Conservation (phyloP, 495 filamentous ascomycete species). For the Hypoxylon lenormandii region DNA sequence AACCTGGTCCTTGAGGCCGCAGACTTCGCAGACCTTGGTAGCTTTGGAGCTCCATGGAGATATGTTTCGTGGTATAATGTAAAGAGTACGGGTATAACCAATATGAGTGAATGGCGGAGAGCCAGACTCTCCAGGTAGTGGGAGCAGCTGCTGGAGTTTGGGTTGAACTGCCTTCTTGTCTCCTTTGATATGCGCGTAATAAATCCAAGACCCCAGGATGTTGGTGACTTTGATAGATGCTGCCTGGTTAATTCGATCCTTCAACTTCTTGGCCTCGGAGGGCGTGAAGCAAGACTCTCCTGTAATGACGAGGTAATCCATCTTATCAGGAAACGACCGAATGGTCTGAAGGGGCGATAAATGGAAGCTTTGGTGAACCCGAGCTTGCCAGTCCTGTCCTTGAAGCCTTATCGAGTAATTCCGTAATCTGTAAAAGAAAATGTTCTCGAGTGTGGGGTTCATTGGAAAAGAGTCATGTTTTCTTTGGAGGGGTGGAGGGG, state of each 20-base stretch:
- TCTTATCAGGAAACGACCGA: constrained; percentile 32
- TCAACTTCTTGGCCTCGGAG: constrained; percentile 64
- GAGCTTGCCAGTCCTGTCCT: constrained; percentile 14
- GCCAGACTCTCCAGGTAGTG: constrained; percentile 37
- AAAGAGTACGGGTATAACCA: constrained; percentile 60
- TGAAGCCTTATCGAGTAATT: constrained; percentile 16
- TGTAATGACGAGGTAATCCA: constrained; percentile 53
- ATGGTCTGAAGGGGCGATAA: constrained; percentile 14
- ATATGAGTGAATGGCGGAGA: constrained; percentile 46
- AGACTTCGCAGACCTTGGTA: constrained; percentile 92
- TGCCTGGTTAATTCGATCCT: constrained; percentile 60
- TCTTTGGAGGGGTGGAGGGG: constrained; percentile 36
- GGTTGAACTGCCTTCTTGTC: constrained; percentile 49
- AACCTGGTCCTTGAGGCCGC: constrained; percentile 77
- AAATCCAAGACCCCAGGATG: constrained; percentile 64
- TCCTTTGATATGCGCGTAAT: constrained; percentile 62
- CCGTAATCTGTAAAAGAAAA: constrained; percentile 29
- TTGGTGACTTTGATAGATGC: constrained; percentile 56
- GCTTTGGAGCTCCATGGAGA: constrained; percentile 98
- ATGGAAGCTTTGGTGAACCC: constrained; percentile 12
- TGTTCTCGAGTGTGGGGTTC: constrained; percentile 38
- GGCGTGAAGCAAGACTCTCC: constrained; percentile 66
- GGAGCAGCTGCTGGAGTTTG: constrained; percentile 59
- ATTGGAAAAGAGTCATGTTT: constrained; percentile 16
- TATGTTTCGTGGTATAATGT: constrained; percentile 86